Evolutionary conservation across 345 rosid species (phyloP).

Genomic region (Eucalyptus microcorys): DNA sequence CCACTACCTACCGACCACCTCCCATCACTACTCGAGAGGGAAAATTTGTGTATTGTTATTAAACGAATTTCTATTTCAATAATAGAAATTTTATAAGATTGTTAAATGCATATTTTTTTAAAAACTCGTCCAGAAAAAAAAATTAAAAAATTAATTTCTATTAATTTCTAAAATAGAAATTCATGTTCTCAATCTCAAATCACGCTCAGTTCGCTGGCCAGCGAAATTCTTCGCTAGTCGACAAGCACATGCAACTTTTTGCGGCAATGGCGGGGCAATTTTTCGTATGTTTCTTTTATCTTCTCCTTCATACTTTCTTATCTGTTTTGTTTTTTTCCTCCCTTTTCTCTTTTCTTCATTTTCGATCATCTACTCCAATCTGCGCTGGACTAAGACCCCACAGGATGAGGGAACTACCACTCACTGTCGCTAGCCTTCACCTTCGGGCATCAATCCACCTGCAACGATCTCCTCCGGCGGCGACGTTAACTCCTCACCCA

Average conservation of each 20-base stretch:
- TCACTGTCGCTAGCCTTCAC: too few species aligned
- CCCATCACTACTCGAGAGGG: fast-evolving
- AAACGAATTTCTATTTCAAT: too few species aligned
- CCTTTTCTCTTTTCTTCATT: neutral
- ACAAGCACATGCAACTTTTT: neutral
- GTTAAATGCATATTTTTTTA: fast-evolving
- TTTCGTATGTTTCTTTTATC: neutral
- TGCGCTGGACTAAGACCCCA: neutral
- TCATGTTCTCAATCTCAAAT: neutral
- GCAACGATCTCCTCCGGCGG: too few species aligned
- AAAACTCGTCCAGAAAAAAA: fast-evolving
- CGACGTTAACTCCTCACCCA: too few species aligned
- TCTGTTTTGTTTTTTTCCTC: neutral
- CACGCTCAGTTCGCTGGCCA: neutral
- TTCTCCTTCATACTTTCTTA: neutral
- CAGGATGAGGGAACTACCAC: too few species aligned
- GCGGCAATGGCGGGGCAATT: neutral
- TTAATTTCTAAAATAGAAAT: too few species aligned
- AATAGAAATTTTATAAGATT: fast-evolving
- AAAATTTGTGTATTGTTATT: too few species aligned
- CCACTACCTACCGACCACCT: fast-evolving
- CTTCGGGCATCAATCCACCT: too few species aligned
- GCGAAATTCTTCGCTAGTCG: neutral
- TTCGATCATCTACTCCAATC: neutral
- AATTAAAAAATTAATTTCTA: too few species aligned